Conservation (phyloP, 2,329 filamentous ascomycete species). For the Penicillium psychrosexuale region DNA sequence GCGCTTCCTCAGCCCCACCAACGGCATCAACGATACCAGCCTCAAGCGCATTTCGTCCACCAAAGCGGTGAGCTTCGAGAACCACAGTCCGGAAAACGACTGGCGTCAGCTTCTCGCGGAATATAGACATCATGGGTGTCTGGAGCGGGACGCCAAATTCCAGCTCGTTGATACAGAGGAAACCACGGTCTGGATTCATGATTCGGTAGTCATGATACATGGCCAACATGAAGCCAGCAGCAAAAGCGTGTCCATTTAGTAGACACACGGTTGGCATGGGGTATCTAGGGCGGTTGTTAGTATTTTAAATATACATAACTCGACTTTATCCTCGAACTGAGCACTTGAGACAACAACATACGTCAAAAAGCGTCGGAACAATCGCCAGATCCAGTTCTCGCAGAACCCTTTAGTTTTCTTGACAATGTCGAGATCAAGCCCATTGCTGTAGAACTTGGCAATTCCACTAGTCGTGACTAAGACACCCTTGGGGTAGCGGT, state of each 20-base stretch:
- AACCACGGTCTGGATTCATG: conserved; percentile 68
- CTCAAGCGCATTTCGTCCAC: conserved; percentile 60
- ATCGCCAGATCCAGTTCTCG: conserved; percentile 57
- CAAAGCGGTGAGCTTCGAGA: conserved; percentile 69
- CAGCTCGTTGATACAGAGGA: conserved; percentile 75
- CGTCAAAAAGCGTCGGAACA: conserved; percentile 65
- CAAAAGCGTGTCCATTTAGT: conserved; percentile 77
- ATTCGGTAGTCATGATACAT: conserved; percentile 83
- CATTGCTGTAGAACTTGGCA: conserved; percentile 78
- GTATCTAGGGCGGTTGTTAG: conserved; percentile 45
- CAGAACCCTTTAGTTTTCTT: conserved; percentile 60
- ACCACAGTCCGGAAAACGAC: conserved; percentile 61
- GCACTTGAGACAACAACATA: conserved; percentile 24
- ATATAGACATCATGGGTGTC: conserved; percentile 70
- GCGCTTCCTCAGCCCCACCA: conserved; percentile 62
- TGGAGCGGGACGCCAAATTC: conserved; percentile 74
- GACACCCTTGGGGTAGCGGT: conserved; percentile 65
- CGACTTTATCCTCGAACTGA: neutral
- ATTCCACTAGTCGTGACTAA: conserved; percentile 73
- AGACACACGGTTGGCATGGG: conserved; percentile 81
- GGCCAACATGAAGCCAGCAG: conserved; percentile 74
- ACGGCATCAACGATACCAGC: conserved; percentile 66
- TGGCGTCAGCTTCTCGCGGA: conserved; percentile 64
- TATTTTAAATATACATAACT: neutral
- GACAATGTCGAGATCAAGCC: conserved; percentile 72